Evolutionary conservation across 2,329 filamentous ascomycete genomes (phyloP).

Genomic region (Cladosporium sp.): DNA sequence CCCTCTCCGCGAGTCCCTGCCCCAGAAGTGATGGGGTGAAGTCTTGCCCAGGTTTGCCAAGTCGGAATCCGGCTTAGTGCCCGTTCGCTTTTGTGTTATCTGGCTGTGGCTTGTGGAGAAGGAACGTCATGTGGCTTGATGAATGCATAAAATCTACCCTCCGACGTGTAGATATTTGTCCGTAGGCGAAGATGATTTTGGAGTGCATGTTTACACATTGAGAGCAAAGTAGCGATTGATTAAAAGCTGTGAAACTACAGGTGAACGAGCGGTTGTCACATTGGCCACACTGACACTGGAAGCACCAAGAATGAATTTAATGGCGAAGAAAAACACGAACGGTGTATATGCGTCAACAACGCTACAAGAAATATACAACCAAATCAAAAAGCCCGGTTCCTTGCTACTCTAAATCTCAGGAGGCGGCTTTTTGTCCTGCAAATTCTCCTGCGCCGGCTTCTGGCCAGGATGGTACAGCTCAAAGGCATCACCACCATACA

Average conservation of each 20-base stretch:
- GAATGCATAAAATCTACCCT: neutral
- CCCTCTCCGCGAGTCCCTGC: slow-evolving; percentile 1
- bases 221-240: neutral
- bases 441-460: slow-evolving; percentile 6
- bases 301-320: neutral
- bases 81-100: neutral
- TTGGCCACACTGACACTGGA: neutral
- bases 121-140: neutral
- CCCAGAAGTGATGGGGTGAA: neutral
- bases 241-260: neutral
- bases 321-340: neutral
- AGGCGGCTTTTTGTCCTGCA: slow-evolving; percentile 13
- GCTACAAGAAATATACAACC: slow-evolving; percentile 1
- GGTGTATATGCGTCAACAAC: neutral
- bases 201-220: neutral
- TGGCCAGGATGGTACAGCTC: slow-evolving; percentile 23
- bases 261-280: neutral
- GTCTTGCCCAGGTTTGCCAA: neutral
- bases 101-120: neutral
- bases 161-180: neutral
- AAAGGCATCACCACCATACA: slow-evolving; percentile 23
- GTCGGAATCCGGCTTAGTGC: neutral
- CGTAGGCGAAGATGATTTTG: neutral
- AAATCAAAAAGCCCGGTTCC: neutral
- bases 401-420: neutral